A percentile compares a stretch with the other conserved stretches of the same genome.
Conservation (phyloP, 257 asterid genomes). For the Penstemon newberryi region DNA sequence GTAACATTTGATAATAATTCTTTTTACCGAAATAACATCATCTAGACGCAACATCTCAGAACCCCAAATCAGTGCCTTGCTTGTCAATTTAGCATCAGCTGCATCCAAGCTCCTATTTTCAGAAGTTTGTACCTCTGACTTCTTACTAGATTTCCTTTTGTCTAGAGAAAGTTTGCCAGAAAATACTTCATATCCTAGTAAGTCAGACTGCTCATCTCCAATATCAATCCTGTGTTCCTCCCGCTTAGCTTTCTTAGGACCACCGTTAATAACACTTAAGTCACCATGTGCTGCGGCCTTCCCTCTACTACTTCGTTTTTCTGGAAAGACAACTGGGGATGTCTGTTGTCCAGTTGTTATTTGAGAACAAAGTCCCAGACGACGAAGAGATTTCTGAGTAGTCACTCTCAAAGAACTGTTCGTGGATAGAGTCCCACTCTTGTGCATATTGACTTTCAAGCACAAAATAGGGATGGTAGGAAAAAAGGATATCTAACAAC, state of each 20-base stretch:
- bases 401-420: conserved; percentile 67
- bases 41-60: conserved; percentile 63
- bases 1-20: conserved; percentile 15
- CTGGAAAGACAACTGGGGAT: conserved; percentile 89
- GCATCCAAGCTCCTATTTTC: conserved; percentile 52
- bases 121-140: conserved; percentile 50
- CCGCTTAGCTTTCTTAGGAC: conserved; percentile 47
- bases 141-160: conserved; percentile 53
- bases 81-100: conserved; percentile 83
- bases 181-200: conserved; percentile 81
- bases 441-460: conserved; percentile 62
- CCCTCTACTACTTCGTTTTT: conserved; percentile 74
- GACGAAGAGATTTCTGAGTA: conserved; percentile 86
- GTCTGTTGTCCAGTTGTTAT: conserved; percentile 76
- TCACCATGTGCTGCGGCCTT: conserved; percentile 47
- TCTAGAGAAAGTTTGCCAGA: conserved; percentile 74
- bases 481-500: conserved; percentile 34
- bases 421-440: conserved; percentile 65
- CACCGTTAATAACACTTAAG: conserved; percentile 41
- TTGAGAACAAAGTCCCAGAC: conserved; percentile 89
- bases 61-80: conserved; percentile 91
- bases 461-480: conserved; percentile 23
- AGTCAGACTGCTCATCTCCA: conserved; percentile 88
- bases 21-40: conserved; percentile 83
- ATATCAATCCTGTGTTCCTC: conserved; percentile 82